These are phyloP conservation scores for Botrytis hyacinthi DNA, from an alignment of 2,329 filamentous ascomycete species.

Conservation along the genomic window DNA sequence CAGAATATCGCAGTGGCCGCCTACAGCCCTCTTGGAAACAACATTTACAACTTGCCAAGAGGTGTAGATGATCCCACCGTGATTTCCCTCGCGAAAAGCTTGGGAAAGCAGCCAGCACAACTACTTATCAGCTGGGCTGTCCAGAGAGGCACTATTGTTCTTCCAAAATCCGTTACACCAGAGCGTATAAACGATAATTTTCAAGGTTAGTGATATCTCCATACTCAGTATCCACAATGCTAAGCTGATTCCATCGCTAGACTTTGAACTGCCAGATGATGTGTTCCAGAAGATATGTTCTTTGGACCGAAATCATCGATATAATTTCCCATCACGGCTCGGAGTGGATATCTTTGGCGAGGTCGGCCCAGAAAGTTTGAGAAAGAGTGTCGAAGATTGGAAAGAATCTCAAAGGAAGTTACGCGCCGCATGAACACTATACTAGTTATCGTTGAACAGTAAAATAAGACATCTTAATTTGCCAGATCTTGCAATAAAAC, in stretches of 20 bases:
- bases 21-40: conserved; percentile 64
- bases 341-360: conserved; percentile 47
- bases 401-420: conserved; percentile 19
- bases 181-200: conserved; percentile 50
- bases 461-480: background rate
- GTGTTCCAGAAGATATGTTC: conserved; percentile 42
- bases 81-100: conserved; percentile 51
- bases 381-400: conserved; percentile 39
- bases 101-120: conserved; percentile 52
- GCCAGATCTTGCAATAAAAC: background rate
- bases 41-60: conserved; percentile 45
- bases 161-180: conserved; percentile 55
- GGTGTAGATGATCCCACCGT: conserved; percentile 51
- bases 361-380: conserved; percentile 41
- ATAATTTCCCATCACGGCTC: conserved; percentile 46
- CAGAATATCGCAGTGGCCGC: conserved; percentile 61
- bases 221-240: background rate
- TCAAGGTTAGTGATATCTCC: conserved; percentile 32
- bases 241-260: conserved; percentile 34
- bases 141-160: conserved; percentile 51
- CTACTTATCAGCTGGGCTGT: conserved; percentile 55
- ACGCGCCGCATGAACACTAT: background rate
- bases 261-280: conserved; percentile 41
- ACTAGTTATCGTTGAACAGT: background rate
- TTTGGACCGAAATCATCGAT: conserved; percentile 43